Conservation (phyloP, 2,329 filamentous ascomycete species). For the Dothideomycetes sp. region DNA sequence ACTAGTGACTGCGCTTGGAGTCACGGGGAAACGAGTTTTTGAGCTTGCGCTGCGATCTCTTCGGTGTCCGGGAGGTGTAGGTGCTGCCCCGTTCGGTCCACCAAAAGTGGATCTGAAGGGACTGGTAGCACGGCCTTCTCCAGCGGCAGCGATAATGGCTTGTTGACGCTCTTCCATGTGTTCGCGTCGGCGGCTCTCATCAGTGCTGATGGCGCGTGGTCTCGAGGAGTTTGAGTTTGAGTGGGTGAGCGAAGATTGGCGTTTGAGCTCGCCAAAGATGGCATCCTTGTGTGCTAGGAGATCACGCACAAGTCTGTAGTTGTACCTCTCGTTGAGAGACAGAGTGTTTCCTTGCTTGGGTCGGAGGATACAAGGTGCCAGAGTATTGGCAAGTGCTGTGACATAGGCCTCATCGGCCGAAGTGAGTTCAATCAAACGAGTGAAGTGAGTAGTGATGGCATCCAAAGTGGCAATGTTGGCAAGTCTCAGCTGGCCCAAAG, state of each 20-base stretch:
- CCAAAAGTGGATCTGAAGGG: constrained; percentile 14
- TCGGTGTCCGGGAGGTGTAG: constrained; percentile 49
- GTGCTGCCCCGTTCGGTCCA: constrained; percentile 17
- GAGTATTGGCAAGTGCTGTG: constrained; percentile 57
- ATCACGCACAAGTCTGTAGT: constrained; percentile 81
- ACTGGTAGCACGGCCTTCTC: constrained; percentile 45
- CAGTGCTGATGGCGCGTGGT: constrained; percentile 82
- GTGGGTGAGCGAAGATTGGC: constrained; percentile 64
- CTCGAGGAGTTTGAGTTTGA: constrained; percentile 49
- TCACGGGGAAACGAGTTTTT: constrained; percentile 74
- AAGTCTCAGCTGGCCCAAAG: constrained; percentile 84
- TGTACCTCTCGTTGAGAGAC: constrained; percentile 91
- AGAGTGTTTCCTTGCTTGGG: constrained; percentile 80
- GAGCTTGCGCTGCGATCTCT: constrained; percentile 65
- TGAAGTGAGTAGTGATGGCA: constrained; percentile 96
- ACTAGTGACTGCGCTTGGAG: constrained; percentile 42
- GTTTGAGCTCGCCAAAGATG: constrained; percentile 94
- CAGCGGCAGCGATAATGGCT: constrained; percentile 49
- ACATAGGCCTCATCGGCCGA: constrained; percentile 88
- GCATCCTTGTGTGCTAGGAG: constrained; percentile 88
- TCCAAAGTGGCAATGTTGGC: constrained; percentile 99
- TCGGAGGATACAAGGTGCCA: constrained; percentile 80
- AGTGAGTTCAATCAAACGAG: constrained; percentile 88
- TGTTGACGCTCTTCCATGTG: constrained; percentile 90
- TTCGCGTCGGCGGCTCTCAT: constrained; percentile 88